phyloP scores from a whole-genome alignment of 495 filamentous ascomycete species.

The Neurospora sp. region DNA sequence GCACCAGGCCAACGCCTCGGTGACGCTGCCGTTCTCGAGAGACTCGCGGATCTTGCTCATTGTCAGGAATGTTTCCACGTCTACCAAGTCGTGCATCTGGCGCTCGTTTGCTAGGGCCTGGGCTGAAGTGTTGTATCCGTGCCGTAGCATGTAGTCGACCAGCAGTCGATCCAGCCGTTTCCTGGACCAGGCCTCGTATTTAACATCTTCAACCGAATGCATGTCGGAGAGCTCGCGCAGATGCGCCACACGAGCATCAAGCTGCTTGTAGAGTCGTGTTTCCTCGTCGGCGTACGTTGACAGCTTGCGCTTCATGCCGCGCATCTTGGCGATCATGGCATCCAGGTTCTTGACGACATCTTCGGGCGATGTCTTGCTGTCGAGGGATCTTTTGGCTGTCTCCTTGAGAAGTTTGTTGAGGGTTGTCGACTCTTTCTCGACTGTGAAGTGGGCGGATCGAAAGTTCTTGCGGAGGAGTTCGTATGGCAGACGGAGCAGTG shows the following conservation, averaged over 20 bases:
- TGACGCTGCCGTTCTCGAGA: constrained; percentile 57
- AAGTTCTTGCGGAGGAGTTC: constrained; percentile 90
- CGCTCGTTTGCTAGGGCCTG: constrained; percentile 60
- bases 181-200: constrained; percentile 85
- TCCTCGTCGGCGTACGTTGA: constrained; percentile 69
- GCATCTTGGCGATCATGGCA: constrained; percentile 72
- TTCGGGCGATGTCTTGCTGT: constrained; percentile 47
- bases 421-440: constrained; percentile 67
- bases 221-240: constrained; percentile 69
- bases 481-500: constrained; percentile 81
- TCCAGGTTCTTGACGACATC: constrained; percentile 71
- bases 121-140: constrained; percentile 73
- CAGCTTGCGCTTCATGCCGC: constrained; percentile 80
- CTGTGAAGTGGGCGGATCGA: constrained; percentile 69
- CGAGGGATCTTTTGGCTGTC: constrained; percentile 54
- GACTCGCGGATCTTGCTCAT: constrained; percentile 66
- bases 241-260: constrained; percentile 67
- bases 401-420: constrained; percentile 62
- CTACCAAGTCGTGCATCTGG: constrained; percentile 60
- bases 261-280: constrained; percentile 56
- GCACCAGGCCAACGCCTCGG: constrained; percentile 82
- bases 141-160: constrained; percentile 80
- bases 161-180: constrained; percentile 71
- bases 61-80: constrained; percentile 78
- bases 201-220: constrained; percentile 76